Percentiles rank a stretch among this genome's conserved stretches.
Evolutionary conservation across 768 basidiomycete species (phyloP).

Genomic region (Cystobasidium tubakii): DNA sequence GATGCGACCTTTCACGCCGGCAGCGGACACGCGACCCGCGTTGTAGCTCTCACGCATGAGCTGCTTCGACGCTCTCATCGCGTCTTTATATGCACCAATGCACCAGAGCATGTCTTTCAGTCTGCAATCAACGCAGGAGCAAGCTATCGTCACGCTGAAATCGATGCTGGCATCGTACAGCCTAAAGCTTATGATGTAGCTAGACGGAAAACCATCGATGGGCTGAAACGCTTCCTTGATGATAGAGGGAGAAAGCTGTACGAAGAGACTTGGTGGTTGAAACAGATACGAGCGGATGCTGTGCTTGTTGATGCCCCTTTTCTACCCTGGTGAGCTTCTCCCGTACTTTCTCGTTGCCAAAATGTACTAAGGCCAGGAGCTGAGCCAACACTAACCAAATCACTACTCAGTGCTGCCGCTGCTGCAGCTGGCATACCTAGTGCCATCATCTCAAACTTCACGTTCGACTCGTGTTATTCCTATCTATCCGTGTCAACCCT

Average conservation of each 20-base stretch:
- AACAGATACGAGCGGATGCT: conserved; percentile 25
- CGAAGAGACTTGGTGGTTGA: conserved; percentile 61
- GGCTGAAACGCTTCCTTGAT: conserved; percentile 58
- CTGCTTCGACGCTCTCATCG: conserved; percentile 55
- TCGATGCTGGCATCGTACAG: conserved; percentile 74
- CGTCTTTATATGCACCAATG: conserved; percentile 67
- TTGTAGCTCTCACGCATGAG: conserved; percentile 65
- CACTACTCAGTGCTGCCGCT: conserved; percentile 55
- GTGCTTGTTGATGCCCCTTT: conserved; percentile 29
- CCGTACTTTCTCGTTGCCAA: too few species aligned
- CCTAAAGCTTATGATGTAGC: conserved; percentile 74
- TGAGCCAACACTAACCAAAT: too few species aligned
- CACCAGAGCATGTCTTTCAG: conserved; percentile 65
- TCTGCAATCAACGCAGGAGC: conserved; percentile 63
- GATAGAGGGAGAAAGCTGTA: conserved; percentile 57
- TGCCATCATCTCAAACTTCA: conserved; percentile 71
- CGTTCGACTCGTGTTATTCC: conserved; percentile 76
- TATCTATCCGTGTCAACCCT: conserved; percentile 58
- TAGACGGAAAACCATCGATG: conserved; percentile 62
- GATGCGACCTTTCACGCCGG: neutral
- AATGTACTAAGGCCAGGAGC: too few species aligned
- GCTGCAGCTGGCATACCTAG: conserved; percentile 62
- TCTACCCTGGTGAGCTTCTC: conserved; percentile 33
- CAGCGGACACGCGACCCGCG: conserved; percentile 71
- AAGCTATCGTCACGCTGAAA: conserved; percentile 62